Base-by-base conservation (phyloP, 1,284 basidiomycete genomes). In the Cryptococcus jaspeensis region DNA sequence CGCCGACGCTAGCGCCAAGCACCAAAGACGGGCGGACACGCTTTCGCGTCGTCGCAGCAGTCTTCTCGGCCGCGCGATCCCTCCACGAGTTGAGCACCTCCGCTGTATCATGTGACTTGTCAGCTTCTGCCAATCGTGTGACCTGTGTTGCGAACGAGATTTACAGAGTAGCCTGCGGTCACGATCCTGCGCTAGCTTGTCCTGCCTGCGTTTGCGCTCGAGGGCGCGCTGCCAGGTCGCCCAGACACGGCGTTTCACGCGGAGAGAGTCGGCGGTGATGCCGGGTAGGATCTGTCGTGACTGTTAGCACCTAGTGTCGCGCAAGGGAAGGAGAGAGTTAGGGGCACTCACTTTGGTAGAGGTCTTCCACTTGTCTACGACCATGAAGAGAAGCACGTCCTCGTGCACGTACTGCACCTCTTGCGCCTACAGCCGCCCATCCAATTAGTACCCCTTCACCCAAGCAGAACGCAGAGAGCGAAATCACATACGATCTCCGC, bases 341-440 rank as follows among this genome's bases (percentile, higher is more conserved):
- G 28, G 28, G 28, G 5, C 28, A 53, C 72, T 52, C 25, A 72
- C 67, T 36, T 57, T 59, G 3, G 70, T 67, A 32, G 43, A 51
- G 8, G 59, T 69, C 23, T 66, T 68, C 74, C 73, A 75, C 32
- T 48, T 64, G 57, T 76, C 74, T 58, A 71, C 72, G 2, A 73
- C 72, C 1, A 56, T 50, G 49, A 74, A 76, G 28, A 75, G 51
- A 3, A 76, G 47, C 7, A 66, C 66, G 49, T 76, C 72, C 52
- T 76, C 74, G 47, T 67, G 66, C 22, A 71, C 62, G 11, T 65
- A 58, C 1, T 60, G 55, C 1, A 73, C 66, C 58, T 71, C 68
- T 15, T 66, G 54, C 51, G 67, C 71, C 61, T 69, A 22, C 36
- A 28, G 11, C 9, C 36, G 38, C 36, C 37, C 35, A 32, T 32